These are phyloP conservation scores for Neofusicoccum laricinum DNA, from an alignment of 2,329 filamentous ascomycete species.

Conservation along the genomic window DNA sequence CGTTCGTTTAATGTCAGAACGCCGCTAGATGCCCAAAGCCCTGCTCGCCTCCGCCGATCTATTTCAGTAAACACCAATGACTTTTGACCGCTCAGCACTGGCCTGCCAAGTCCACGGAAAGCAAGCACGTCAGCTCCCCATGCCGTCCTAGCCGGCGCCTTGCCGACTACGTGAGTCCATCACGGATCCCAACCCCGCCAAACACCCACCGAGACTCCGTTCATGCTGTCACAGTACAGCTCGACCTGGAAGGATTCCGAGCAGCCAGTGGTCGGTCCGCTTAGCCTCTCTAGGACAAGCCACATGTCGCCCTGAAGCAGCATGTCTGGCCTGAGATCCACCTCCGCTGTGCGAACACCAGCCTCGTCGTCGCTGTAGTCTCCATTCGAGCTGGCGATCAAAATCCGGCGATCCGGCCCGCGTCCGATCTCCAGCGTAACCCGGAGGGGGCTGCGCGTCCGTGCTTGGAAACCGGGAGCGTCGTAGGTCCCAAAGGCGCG, in stretches of 20 bases:
- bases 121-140: not conserved
- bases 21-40: not conserved
- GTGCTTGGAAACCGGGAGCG: conserved; percentile 3
- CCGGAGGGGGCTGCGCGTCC: conserved; percentile 55
- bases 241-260: conserved; percentile 53
- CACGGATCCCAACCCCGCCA: conserved; percentile 43
- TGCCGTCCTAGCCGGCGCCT: not conserved
- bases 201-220: conserved; percentile 43
- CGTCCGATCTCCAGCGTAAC: conserved; percentile 71
- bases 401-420: conserved; percentile 63
- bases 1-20: not conserved
- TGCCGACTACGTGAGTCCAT: conserved; percentile 22
- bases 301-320: conserved; percentile 58
- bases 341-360: conserved; percentile 64
- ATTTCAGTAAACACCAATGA: not conserved
- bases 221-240: conserved; percentile 44
- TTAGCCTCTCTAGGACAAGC: conserved; percentile 79
- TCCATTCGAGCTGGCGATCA: conserved; percentile 68
- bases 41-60: conserved; percentile 1
- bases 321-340: conserved; percentile 69
- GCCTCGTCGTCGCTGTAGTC: conserved; percentile 69
- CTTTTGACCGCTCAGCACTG: not conserved
- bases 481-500: conserved; percentile 21
- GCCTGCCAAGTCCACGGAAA: not conserved
- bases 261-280: conserved; percentile 48